Percentiles rank a stretch among this genome's conserved stretches.
Conservation (phyloP, 495 filamentous ascomycete species). For the Penicillium cataractarum region DNA sequence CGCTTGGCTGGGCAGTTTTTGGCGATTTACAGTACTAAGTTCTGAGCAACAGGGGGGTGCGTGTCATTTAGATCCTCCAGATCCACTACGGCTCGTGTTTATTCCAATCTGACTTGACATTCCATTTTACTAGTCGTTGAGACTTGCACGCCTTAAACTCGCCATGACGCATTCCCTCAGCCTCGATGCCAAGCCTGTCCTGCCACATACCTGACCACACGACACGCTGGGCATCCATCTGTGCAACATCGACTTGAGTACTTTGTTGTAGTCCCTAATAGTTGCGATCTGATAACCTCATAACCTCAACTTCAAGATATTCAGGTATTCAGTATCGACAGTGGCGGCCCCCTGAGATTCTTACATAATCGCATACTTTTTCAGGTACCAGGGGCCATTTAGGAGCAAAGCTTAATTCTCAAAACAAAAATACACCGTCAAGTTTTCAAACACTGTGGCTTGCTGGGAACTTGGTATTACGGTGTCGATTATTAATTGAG, state of each 20-base stretch:
- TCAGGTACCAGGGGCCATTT: background rate
- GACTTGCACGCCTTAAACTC: background rate
- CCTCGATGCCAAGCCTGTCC: constrained; percentile 11
- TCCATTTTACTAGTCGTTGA: background rate
- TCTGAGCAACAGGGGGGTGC: background rate
- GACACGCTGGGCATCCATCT: background rate
- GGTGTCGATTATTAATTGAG: too few species aligned
- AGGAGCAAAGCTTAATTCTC: background rate
- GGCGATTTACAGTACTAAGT: background rate
- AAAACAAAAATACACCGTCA: background rate
- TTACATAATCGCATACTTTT: background rate
- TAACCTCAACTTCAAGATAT: background rate
- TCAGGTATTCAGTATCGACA: background rate
- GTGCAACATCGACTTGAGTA: background rate
- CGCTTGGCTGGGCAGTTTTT: constrained; percentile 8
- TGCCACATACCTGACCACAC: background rate
- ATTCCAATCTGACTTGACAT: background rate
- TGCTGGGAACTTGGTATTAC: too few species aligned
- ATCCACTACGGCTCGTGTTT: background rate
- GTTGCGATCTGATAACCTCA: background rate
- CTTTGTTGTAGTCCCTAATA: background rate
- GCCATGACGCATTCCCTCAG: constrained; percentile 6
- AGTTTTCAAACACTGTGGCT: too few species aligned
- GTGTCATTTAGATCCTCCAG: background rate
- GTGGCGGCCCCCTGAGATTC: background rate